Evolutionary conservation across 495 filamentous ascomycete species (phyloP).

Genomic region (Penicillium fimorum): DNA sequence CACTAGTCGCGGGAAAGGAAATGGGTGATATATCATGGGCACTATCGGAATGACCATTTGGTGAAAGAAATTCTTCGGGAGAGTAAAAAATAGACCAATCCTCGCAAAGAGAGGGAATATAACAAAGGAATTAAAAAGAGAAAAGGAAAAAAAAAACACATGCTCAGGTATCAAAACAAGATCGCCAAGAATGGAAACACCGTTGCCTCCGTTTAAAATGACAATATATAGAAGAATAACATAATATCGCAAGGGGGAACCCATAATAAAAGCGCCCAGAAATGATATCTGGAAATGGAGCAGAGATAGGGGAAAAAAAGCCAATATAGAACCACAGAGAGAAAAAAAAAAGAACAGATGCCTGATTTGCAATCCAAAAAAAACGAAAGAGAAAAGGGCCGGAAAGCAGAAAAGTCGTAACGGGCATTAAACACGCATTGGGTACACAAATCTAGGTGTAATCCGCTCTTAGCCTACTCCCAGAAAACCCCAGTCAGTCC

Average conservation of each 20-base stretch:
- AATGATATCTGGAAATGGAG: conserved; percentile 3
- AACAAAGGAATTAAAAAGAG: conserved; percentile 9
- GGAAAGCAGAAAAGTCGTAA: conserved; percentile 25
- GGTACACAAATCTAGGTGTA: conserved; percentile 18
- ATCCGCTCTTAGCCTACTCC: conserved; percentile 41
- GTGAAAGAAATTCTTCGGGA: not conserved
- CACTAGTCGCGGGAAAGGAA: not conserved
- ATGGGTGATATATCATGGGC: conserved; percentile 7
- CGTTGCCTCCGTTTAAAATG: conserved; percentile 33
- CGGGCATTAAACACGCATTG: conserved; percentile 28
- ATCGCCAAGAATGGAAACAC: conserved; percentile 30
- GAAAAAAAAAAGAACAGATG: conserved; percentile 7
- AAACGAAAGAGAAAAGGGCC: not conserved
- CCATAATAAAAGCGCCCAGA: conserved; percentile 14
- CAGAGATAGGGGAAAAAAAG: conserved; percentile 1
- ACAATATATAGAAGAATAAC: conserved; percentile 15
- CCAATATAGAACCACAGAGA: not conserved
- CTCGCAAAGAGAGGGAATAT: conserved; percentile 6
- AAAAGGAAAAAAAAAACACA: conserved; percentile 8
- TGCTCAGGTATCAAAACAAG: conserved; percentile 12
- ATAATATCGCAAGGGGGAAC: conserved; percentile 12
- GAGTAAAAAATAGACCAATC: conserved; percentile 9
- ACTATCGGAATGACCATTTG: conserved; percentile 1
- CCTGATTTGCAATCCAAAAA: not conserved
- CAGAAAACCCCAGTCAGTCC: conserved; percentile 49